Evolutionary conservation across 2,329 filamentous ascomycete genomes (phyloP), one percentile per base, ranked within the genome.

Genomic region (Cytospora schulzeri): DNA sequence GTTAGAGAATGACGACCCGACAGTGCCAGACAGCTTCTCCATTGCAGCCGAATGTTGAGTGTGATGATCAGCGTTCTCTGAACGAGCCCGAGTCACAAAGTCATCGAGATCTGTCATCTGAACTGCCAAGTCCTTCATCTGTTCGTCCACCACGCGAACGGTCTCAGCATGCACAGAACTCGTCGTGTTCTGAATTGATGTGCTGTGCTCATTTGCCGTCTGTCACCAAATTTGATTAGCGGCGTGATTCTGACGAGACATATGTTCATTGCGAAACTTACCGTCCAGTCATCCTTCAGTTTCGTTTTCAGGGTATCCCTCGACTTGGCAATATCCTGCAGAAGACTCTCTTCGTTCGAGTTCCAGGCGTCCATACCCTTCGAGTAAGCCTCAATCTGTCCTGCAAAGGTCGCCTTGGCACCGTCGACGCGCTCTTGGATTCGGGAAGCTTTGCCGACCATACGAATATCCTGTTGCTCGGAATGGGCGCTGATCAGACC

Each of bases 41-140:
- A 97, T 79, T 1, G 88, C 90, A n/a, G 81, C 75, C 1, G 83
- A 76, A 68, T 96, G 91, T 29, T 85, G 83, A 29, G 87, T 82
- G 74, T 95, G 89, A 73, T 96, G 92, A 22, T 82, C 81, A 33
- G 89, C 86, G 74, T 97, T 98, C 71, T 96, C 90, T 1, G 85
- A 86, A 66, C 89, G 87, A 57, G 96, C 93, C 35, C 91, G 88
- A 35, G 89, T 85, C 48, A 98, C 92, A 71, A 97, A 97, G 69
- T 94, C 91, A 71, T 98, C 94, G 9, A 99, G 84, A 1, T 92
- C 91, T 63, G 88, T 86, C 85, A 99, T 93, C 76, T 98, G 92
- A n/a, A 83, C 85, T 66, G 91, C 89, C 73, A 99, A 90, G 69
- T 96, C 91, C 63, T 86, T 84, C 79, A 96, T 91, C 77, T 99